Evolutionary conservation across 2,329 filamentous ascomycete species (phyloP).

Genomic region (Alternaria hordeiaustralica): DNA sequence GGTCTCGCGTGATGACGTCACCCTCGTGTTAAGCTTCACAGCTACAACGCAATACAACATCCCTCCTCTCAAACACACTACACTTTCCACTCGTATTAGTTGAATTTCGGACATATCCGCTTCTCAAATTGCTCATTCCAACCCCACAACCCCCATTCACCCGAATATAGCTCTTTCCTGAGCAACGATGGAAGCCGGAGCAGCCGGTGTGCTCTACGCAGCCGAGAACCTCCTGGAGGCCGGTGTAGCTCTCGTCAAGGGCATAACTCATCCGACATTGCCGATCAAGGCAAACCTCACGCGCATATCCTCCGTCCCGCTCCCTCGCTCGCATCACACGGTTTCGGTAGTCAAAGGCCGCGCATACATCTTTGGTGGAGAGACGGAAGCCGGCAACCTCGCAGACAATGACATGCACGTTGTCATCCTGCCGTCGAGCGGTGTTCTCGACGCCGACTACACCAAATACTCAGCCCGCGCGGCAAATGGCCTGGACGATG

Average conservation of each 20-base stretch:
- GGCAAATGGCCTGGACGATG: conserved; percentile 33
- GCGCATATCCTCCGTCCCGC: conserved; percentile 53
- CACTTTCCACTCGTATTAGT: background rate
- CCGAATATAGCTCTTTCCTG: conserved; percentile 46
- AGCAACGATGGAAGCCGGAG: conserved; percentile 45
- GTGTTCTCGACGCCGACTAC: conserved; percentile 53
- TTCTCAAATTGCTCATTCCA: background rate
- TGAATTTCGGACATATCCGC: background rate
- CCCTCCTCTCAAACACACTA: conserved; percentile 3
- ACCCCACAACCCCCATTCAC: background rate
- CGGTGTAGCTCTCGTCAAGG: conserved; percentile 57
- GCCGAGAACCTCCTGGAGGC: conserved; percentile 46
- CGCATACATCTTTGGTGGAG: conserved; percentile 64
- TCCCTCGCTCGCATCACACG: conserved; percentile 60
- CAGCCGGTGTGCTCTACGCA: conserved; percentile 48
- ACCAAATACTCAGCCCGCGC: conserved; percentile 44
- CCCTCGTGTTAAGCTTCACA: conserved; percentile 4
- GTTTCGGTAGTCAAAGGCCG: conserved; percentile 61
- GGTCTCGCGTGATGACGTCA: conserved; percentile 15
- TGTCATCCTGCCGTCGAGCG: conserved; percentile 57
- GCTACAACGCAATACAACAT: conserved; percentile 12
- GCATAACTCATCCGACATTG: conserved; percentile 56
- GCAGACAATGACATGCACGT: conserved; percentile 61
- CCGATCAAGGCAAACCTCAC: conserved; percentile 60
- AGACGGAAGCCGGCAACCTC: conserved; percentile 47